Evolutionary conservation across 116 monocot genomes (phyloP).

Genomic region (Phalaenopsis hybrid): DNA sequence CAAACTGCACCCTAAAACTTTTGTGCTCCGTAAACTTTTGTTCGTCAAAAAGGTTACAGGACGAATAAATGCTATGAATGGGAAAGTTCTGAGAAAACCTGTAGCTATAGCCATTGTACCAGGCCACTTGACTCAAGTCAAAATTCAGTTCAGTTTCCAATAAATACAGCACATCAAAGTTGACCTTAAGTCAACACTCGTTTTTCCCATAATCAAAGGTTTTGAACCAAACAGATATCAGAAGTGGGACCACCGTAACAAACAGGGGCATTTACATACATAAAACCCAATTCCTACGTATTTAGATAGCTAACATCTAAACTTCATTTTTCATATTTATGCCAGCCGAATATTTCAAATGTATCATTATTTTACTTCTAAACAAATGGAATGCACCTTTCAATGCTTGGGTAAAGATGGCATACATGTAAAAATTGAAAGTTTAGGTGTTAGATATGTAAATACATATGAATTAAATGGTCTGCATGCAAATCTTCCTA

Average conservation of each 20-base stretch:
- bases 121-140: neutral
- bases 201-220: neutral
- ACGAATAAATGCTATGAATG: neutral
- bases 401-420: too few species aligned
- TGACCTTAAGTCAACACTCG: neutral
- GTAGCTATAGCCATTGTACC: neutral
- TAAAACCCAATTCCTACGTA: too few species aligned
- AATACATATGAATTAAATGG: too few species aligned
- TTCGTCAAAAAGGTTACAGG: neutral
- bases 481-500: too few species aligned
- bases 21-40: neutral
- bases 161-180: neutral
- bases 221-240: neutral
- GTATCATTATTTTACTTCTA: too few species aligned
- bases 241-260: too few species aligned
- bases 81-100: neutral
- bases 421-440: too few species aligned
- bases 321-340: too few species aligned
- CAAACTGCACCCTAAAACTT: neutral
- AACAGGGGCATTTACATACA: neutral
- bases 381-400: too few species aligned
- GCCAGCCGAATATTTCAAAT: too few species aligned
- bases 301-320: too few species aligned
- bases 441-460: too few species aligned
- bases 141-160: neutral